Evolutionary conservation across 495 filamentous ascomycete species (phyloP).

Genomic region (Neurospora sublineolata): DNA sequence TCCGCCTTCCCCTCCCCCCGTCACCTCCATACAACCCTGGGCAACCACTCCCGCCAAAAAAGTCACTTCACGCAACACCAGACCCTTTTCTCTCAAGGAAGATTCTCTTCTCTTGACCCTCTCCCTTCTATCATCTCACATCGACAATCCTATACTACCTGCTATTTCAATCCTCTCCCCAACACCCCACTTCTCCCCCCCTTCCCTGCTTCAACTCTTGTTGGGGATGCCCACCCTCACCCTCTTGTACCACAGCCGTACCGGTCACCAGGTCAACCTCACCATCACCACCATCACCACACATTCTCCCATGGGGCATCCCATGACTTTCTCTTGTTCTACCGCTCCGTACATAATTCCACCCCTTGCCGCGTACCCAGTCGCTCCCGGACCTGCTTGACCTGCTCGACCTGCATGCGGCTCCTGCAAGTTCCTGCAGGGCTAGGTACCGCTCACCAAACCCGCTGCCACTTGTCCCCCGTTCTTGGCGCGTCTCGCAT

Average conservation of each 20-base stretch:
- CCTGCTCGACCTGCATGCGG: constrained; percentile 19
- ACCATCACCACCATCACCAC: neutral
- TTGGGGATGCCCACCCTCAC: neutral
- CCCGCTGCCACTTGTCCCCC: constrained; percentile 6
- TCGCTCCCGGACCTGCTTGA: constrained; percentile 1
- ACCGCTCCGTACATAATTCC: neutral
- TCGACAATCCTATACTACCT: neutral
- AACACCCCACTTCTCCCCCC: neutral
- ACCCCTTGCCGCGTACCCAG: constrained; percentile 1
- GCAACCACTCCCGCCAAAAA: neutral
- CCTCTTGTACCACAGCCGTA: neutral
- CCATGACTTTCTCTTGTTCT: neutral
- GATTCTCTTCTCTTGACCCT: neutral
- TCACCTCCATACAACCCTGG: neutral
- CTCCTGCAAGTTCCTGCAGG: constrained; percentile 23
- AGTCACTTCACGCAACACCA: neutral
- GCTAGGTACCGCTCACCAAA: constrained; percentile 9
- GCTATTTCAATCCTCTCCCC: too few species aligned
- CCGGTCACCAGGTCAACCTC: neutral
- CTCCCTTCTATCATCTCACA: neutral
- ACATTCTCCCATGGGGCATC: neutral
- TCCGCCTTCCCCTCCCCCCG: neutral
- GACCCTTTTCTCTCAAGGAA: neutral
- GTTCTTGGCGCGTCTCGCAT: constrained; percentile 6
- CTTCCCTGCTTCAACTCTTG: neutral